phyloP scores from a whole-genome alignment of 176 grass and related monocot species.

The Musa beccarii region DNA sequence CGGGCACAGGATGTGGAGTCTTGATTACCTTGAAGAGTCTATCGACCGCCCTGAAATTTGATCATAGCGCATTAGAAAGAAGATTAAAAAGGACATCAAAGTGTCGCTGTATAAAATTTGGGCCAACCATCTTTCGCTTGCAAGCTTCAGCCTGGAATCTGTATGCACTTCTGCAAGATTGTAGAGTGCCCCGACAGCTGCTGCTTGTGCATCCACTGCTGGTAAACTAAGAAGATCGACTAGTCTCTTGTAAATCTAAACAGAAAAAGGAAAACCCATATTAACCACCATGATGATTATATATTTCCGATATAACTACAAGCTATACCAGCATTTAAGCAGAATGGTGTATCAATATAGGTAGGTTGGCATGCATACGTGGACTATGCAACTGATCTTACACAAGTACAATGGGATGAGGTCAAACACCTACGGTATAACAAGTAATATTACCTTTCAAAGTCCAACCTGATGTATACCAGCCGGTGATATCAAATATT shows the following conservation, averaged over 20 bases:
- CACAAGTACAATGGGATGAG: background rate
- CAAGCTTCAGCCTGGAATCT: constrained; percentile 88
- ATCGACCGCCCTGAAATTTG: constrained; percentile 77
- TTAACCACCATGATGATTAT: background rate
- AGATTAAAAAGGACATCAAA: background rate
- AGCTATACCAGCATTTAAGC: background rate
- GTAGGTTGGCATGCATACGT: background rate
- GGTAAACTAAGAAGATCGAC: constrained; percentile 88
- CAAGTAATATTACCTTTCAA: background rate
- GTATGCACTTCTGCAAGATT: constrained; percentile 94
- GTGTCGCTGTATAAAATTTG: too few relatives aligned
- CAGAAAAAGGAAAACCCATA: constrained; percentile 7
- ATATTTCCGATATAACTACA: background rate
- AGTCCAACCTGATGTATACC: background rate
- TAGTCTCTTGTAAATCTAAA: constrained; percentile 78
- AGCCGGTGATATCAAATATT: background rate
- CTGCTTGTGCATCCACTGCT: constrained; percentile 88
- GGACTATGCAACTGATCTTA: too few relatives aligned
- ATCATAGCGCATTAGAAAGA: constrained; percentile 11
- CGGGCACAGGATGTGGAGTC: constrained; percentile 60
- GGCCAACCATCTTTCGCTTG: constrained; percentile 73
- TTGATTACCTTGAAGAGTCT: constrained; percentile 85
- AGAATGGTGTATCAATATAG: background rate
- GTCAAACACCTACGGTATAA: background rate
- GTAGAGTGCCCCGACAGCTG: constrained; percentile 85